Evolutionary conservation across 192 early-diverging fungal species (phyloP), one percentile per base, ranked within the genome.

Genomic region (Dimargaris cristalligena): DNA sequence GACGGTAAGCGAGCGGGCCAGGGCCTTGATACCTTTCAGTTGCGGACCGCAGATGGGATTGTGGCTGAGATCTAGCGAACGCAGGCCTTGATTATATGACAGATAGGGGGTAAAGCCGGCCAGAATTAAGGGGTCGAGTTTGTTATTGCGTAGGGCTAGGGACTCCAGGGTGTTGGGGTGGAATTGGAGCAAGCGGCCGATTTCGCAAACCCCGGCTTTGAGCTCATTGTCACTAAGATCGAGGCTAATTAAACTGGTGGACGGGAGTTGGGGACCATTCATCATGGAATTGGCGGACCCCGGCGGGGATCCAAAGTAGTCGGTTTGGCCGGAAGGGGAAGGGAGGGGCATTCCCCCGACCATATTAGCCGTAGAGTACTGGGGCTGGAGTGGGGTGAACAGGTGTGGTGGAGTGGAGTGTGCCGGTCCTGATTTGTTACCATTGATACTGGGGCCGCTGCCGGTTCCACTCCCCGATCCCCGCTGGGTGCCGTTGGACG

Each of bases 31-130:
- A 4, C 63, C 59, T 2, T 57, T 13, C 20, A 68, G 34, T 18
- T 16, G 62, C 26, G 74, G 75, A 1, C 69, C 72, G 52, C 71
- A 74, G 8, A 76, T 54, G 1, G 68, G 72, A 55, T 82, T 82
- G 52, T 74, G 69, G 51, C 76, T 79, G 23, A 82, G 65, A 58
- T 84, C 80, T 34, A 84, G 51, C 52, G 68, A 65, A 10, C 61
- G 54, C 26, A 84, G 63, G 0, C 70, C 65, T 26, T 56, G 62
- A 64, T 84, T 82, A 44, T 46, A 32, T 25, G 65, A 69, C 25
- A 82, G 63, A 41, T 69, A 71, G 22, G 73, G 71, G 52, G 74
- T 62, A 52, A 82, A 68, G 23, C 64, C 63, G 14, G 58, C 60
- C 23, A 81, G 67, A 25, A 55, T 58, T 10, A 60, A 28, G n/a